phyloP scores from a whole-genome alignment of 2,329 filamentous ascomycete species.

The Didymella lethalis region DNA sequence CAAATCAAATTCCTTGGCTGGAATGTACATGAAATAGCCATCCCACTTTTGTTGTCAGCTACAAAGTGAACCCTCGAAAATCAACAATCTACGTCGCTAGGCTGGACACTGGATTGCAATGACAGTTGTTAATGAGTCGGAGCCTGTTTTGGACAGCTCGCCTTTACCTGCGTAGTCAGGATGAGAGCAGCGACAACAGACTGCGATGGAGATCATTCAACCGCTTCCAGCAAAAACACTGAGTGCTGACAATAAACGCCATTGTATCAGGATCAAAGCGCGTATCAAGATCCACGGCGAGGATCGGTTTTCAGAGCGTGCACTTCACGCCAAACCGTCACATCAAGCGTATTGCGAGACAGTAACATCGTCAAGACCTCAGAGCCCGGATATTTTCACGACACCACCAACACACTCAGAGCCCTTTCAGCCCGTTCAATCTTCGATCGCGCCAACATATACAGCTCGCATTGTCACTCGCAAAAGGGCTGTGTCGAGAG shows the following conservation, averaged over 20 bases:
- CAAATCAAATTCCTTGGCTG: conserved; percentile 14
- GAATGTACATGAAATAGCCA: conserved; percentile 15
- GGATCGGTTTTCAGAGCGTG: background rate
- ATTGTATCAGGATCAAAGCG: conserved; percentile 11
- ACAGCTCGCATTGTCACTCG: conserved; percentile 11
- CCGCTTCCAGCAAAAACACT: background rate
- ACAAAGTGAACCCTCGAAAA: conserved; percentile 13
- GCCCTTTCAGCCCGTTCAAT: background rate
- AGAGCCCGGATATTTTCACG: conserved; percentile 25
- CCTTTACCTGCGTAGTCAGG: background rate
- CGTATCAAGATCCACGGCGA: conserved; percentile 14
- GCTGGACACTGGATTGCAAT: conserved; percentile 10
- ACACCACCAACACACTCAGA: conserved; percentile 15
- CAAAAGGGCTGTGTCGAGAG: conserved; percentile 1
- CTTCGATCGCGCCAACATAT: background rate
- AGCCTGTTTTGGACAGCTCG: background rate
- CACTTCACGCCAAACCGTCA: conserved; percentile 5
- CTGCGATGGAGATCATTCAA: conserved; percentile 8
- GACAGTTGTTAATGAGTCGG: background rate
- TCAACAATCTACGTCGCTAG: conserved; percentile 11
- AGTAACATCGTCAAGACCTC: conserved; percentile 27
- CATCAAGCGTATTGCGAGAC: conserved; percentile 37
- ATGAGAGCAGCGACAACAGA: background rate
- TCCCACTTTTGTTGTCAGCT: conserved; percentile 3
- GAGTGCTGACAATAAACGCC: conserved; percentile 1